These are phyloP conservation scores for Lagerstroemia speciosa DNA, from an alignment of 345 rosid species.

Conservation along the genomic window DNA sequence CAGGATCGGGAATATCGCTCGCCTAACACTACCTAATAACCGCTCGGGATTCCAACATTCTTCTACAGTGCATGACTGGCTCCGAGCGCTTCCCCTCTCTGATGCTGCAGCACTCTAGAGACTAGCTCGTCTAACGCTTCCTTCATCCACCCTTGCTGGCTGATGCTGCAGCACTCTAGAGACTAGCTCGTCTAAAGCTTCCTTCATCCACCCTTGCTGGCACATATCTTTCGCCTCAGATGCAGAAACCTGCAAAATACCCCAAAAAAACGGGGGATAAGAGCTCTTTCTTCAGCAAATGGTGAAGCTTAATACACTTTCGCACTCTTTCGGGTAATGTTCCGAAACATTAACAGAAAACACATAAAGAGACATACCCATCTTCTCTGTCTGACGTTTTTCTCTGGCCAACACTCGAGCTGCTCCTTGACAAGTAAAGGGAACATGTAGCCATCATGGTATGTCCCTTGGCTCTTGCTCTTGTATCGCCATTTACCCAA, in stretches of 20 bases:
- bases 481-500: conserved; percentile 51
- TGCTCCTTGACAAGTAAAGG: conserved; percentile 38
- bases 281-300: not conserved
- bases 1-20: not conserved
- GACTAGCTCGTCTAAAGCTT: conserved; percentile 37
- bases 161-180: conserved; percentile 18
- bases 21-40: not conserved
- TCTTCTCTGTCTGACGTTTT: conserved; percentile 25
- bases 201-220: conserved; percentile 52
- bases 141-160: conserved; percentile 53
- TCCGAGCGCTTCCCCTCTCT: conserved; percentile 5
- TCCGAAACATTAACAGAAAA: not conserved
- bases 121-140: conserved; percentile 43
- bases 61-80: no score
- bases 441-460: conserved; percentile 53
- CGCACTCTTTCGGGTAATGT: no score
- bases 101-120: conserved; percentile 14
- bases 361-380: not conserved
- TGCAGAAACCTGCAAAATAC: conserved; percentile 29
- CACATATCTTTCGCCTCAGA: conserved; percentile 40
- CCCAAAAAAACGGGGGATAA: not conserved
- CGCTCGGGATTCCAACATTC: no score
- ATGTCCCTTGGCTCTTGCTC: conserved; percentile 37
- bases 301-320: no score
- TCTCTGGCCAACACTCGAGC: conserved; percentile 53